Base-by-base conservation (phyloP, 495 filamentous ascomycete genomes). In the Lophium mytilinum region DNA sequence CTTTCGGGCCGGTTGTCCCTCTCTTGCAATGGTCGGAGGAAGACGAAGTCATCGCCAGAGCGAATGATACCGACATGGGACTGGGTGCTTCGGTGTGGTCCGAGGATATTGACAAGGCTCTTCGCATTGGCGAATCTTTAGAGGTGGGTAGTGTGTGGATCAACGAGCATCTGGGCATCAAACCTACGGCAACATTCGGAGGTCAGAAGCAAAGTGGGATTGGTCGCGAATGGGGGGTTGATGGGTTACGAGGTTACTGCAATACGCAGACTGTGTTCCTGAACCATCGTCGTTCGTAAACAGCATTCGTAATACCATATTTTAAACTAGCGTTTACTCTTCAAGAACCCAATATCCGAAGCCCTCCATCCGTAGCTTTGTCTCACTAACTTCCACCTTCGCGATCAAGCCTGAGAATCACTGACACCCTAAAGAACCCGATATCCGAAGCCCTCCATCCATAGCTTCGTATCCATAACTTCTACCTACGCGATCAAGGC, bases 71-170 rank as follows among this genome's bases (percentile, higher is more conserved):
- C 18, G 78, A 82, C 40, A 75, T 73, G 0, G 82, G 81, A 0
- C 71, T 85, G 4, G 82, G 79, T 3, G 77, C 82, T 1, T 80
- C 76, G 0, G 73, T 84, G 0, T 84, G 80, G 70, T 74, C 72
- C 14, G 69, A 64, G 9, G 79, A 85, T 53, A 37, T 82, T 1
- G 73, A 66, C 15, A 65, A 69, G 7, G 81, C 80, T 1, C 68
- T 73, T 30, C 62, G 71, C 1, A 74, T 85, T 36, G 81, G 78
- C 0, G 58, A 70, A 12, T 69, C 70, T 30, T 67, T 85, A 19
- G 73, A 81, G 61, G 75, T 77, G 0, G 82, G 81, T 4, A 73
- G 65, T 19, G 79, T 84, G 17, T 84, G 77, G 76, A 76, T 84
- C 45, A 83, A 84, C 53, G 14, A 15, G 14, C 40, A 43, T 33